Base-by-base conservation (phyloP, 495 filamentous ascomycete species). In the Hypomontagnella submonticulosa region DNA sequence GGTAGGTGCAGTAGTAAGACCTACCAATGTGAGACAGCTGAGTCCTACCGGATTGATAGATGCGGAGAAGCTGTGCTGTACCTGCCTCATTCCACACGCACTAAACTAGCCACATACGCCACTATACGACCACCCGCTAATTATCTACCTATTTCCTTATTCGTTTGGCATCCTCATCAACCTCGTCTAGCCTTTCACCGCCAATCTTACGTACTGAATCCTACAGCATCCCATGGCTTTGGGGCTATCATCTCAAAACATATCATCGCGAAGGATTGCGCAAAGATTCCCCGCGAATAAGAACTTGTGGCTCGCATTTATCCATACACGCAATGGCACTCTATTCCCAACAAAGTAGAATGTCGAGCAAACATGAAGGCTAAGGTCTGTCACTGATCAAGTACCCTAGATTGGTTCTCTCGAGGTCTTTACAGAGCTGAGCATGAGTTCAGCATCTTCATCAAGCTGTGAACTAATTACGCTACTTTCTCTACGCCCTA, bases 181-280 rank as follows among this genome's bases (percentile, higher is more conserved):
- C 36, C 27, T 62, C 15, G 20, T 46, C 46, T 16, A 40, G 30
- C 40, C 32, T 34, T 57, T 57, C 43, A 61, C 63, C 63, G 63
- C 63, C 44, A 61, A 57, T 66, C 63, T 66, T 30, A 66, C 63
- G 50, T 27, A 32, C 41, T 43, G 40, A 50, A 66, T 66, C 57
- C 63, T 55, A 23, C 63, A 37, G 43, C 36, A 13, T 49, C 50
- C 59, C 42, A 50, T 20, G 50, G 51, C 44, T 66, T 19, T 56
- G 30, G 56, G 47, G 30, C 41, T 54, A 41, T 23, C 19, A 34
- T 16, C 30, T 8, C 47, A 36, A 56, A 55, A 47, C 56, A 57
- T 44, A 44, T 50, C 46, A 66, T 42, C 19, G 30, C 34, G 16
- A 54, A 41, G 32, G 23, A 27, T 55, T 43, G 30, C 42, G 55